phyloP scores from a whole-genome alignment of 495 filamentous ascomycete genomes.

The Talaromyces thailandensis region DNA sequence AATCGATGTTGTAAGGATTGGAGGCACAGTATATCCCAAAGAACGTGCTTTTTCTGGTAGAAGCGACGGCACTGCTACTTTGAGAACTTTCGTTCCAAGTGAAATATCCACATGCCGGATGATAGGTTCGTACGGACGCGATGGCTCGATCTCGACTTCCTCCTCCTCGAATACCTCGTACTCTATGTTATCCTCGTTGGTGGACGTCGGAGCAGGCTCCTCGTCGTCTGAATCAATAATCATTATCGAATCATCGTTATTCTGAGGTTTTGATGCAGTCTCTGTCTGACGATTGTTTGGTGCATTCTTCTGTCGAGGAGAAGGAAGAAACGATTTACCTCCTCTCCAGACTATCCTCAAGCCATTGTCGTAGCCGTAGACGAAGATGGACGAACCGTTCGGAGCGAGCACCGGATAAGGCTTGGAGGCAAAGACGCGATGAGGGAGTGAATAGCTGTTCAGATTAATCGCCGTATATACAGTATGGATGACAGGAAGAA shows the following conservation, averaged over 20 bases:
- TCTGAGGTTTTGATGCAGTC: constrained; percentile 20
- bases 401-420: constrained; percentile 68
- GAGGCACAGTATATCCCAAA: constrained; percentile 46
- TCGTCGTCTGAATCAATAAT: constrained; percentile 78
- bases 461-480: constrained; percentile 10
- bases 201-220: constrained; percentile 26
- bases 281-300: constrained; percentile 10
- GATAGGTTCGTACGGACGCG: constrained; percentile 44
- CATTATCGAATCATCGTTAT: constrained; percentile 55
- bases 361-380: constrained; percentile 77
- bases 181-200: constrained; percentile 26
- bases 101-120: constrained; percentile 59
- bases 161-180: constrained; percentile 39
- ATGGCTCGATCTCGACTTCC: constrained; percentile 50
- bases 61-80: constrained; percentile 51
- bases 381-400: constrained; percentile 74
- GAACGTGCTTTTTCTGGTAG: constrained; percentile 34
- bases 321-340: constrained; percentile 52
- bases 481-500: background rate
- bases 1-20: constrained; percentile 53
- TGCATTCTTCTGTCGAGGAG: constrained; percentile 9
- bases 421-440: constrained; percentile 63
- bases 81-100: constrained; percentile 51
- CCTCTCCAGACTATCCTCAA: constrained; percentile 74
- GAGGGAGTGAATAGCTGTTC: constrained; percentile 63